These are phyloP conservation scores for Lactifluus volemus DNA, from an alignment of 768 basidiomycete genomes.

Conservation along the genomic window DNA sequence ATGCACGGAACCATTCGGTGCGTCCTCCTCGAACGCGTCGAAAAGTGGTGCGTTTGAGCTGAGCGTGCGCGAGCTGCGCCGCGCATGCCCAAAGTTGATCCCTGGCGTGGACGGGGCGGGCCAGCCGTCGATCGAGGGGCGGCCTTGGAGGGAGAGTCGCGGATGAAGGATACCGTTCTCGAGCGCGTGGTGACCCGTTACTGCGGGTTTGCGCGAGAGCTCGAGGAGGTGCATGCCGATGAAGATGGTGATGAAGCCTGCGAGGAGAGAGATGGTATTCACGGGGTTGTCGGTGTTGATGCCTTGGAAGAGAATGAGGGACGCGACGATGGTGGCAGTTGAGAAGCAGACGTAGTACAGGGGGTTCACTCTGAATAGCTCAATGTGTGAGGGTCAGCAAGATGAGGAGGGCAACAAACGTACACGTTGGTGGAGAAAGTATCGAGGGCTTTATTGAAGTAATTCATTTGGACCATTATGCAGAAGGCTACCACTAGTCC, in stretches of 20 bases:
- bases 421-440: slow-evolving; percentile 97
- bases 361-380: slow-evolving; percentile 71
- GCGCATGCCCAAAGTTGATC: slow-evolving; percentile 26
- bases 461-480: slow-evolving; percentile 91
- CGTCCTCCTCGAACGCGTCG: slow-evolving; percentile 66
- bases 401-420: slow-evolving; percentile 26
- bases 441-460: slow-evolving; percentile 97
- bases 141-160: slow-evolving; percentile 70
- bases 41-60: slow-evolving; percentile 64
- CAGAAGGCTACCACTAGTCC: slow-evolving; percentile 72
- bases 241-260: slow-evolving; percentile 89
- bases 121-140: slow-evolving; percentile 77
- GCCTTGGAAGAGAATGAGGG: slow-evolving; percentile 94
- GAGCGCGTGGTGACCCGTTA: slow-evolving; percentile 43
- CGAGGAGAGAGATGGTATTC: slow-evolving; percentile 79
- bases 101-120: slow-evolving; percentile 29
- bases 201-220: slow-evolving; percentile 54
- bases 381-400: not conserved
- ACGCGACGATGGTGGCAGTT: slow-evolving; percentile 85
- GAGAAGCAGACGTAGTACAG: slow-evolving; percentile 98
- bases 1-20: slow-evolving; percentile 30
- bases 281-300: slow-evolving; percentile 82
- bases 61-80: slow-evolving; percentile 59
- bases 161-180: slow-evolving; percentile 68
- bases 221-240: slow-evolving; percentile 95